Base-by-base conservation (phyloP, 306 rosid genomes). In the Prunus persica region DNA sequence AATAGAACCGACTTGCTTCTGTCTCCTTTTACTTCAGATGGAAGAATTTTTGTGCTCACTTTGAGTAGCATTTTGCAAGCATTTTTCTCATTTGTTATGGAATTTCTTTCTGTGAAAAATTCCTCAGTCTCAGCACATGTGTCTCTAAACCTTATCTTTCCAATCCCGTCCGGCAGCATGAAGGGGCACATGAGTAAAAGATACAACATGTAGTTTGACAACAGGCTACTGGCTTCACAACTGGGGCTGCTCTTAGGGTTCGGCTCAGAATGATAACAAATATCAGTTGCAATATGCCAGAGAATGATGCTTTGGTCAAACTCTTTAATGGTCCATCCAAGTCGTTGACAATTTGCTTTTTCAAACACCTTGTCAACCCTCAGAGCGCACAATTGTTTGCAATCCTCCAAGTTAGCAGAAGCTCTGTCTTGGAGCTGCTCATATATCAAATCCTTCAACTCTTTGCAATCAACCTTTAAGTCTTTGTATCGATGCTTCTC, bases 71-170 rank as follows among this genome's bases (percentile, higher is more conserved):
- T 27, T 27, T 27, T 27, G 28, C 28, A 27, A 27, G 28, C 27
- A 41, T 54, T 30, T 30, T 47, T 3, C 28, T 10, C 6, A 1
- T 66, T 20, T 2, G 28, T 2, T 27, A 27, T 25, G 54, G 43
- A 57, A 28, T 34, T 28, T 41, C 80, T 81, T 25, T 75, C 38
- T 28, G 30, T 14, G 8, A 80, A 41, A 47, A 75, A 78, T 49
- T 55, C 81, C n/a, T 1, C 18, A 55, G 79, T 78, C 65, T 83
- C 89, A 0, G 85, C 83, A 22, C 86, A 74, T 2, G 86, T 84
- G 77, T 87, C 82, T 15, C 1, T 0, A 8, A 4, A 32, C 38
- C 38, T 32, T 4, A 32, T 32, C 6, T 32, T 1, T 32, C 38
- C 38, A 32, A 32, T 32, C 38, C 38, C 79, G 4, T 51, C 52